Evolutionary conservation across 345 rosid species (phyloP), one percentile per base, ranked within the genome.

Genomic region (Moricandia arvensis): DNA sequence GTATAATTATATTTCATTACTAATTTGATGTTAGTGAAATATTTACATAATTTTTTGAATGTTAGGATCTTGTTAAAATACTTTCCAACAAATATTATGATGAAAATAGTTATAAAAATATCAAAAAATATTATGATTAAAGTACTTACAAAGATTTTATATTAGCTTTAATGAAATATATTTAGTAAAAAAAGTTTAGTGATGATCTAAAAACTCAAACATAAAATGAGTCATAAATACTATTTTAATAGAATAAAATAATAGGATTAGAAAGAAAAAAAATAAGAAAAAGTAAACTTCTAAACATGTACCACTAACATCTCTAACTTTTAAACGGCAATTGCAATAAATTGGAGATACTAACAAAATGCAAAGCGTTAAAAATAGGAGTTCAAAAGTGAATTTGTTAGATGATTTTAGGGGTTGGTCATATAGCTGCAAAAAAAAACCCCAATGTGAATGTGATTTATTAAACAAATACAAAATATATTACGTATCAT

Each of bases 321-420:
- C 62, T 30, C 80, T 63, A 47, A 15, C 29, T 63, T 27, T 63
- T 21, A 41, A 76, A 69, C 70, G 35, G 59, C 35, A 9, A 69
- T 8, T 68, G 75, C 75, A 76, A 6, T 54, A 18, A 69, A 63
- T 30, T 69, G 21, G 58, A 69, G 58, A 49, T 68, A 49, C 21
- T 59, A 68, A 47, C 54, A 49, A 55, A 41, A 7, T 15, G 11
- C 41, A 34, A 37, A 27, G 69, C 58, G 51, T 35, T 68, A 16
- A 60, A 66, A 45, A 21, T 66, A 58, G 29, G 47, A 74, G 26
- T 65, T 62, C 34, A 13, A 24, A 13, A 68, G 63, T 18, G 2
- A 53, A 18, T n/a, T 15, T 34, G 38, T 17, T 62, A 1, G 41
- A 62, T 33, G 45, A 34, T 35, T 5, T 34, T 37, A 37, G 37